Evolutionary conservation across 805 yeast genomes (phyloP).

Genomic region (Yamadazyma sp.): DNA sequence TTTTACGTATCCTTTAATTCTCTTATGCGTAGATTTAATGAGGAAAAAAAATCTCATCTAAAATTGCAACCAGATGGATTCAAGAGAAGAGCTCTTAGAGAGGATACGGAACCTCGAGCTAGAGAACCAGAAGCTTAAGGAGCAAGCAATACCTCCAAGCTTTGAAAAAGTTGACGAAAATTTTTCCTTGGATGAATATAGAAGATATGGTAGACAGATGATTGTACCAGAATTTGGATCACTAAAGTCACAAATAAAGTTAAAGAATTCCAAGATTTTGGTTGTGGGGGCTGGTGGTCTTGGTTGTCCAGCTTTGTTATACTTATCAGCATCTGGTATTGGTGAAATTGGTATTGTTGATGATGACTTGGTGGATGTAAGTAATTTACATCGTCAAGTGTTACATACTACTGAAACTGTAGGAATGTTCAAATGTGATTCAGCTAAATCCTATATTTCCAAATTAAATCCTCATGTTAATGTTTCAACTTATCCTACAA

Average conservation of each 20-base stretch:
- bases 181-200: slow-evolving; percentile 60
- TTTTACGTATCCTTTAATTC: too few relatives aligned
- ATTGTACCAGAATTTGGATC: slow-evolving; percentile 78
- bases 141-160: background rate
- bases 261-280: slow-evolving; percentile 58
- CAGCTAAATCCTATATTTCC: slow-evolving; percentile 59
- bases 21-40: too few relatives aligned
- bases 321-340: slow-evolving; percentile 83
- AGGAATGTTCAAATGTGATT: slow-evolving; percentile 72
- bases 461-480: slow-evolving; percentile 67
- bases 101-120: slow-evolving; percentile 18
- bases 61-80: background rate
- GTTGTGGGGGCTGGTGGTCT: slow-evolving; percentile 97
- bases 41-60: background rate
- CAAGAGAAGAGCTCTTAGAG: slow-evolving; percentile 21
- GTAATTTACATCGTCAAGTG: slow-evolving; percentile 88
- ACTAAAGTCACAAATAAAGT: slow-evolving; percentile 46
- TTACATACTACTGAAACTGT: slow-evolving; percentile 66
- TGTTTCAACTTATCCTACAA: slow-evolving; percentile 48
- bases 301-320: slow-evolving; percentile 87
- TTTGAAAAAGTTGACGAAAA: background rate
- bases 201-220: slow-evolving; percentile 92
- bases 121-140: slow-evolving; percentile 15
- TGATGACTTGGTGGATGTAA: slow-evolving; percentile 75
- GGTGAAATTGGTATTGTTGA: slow-evolving; percentile 86